Percentiles rank a stretch among this genome's conserved stretches.
Evolutionary conservation across 2,329 filamentous ascomycete genomes (phyloP).

Genomic region (Diaporthe sp.): DNA sequence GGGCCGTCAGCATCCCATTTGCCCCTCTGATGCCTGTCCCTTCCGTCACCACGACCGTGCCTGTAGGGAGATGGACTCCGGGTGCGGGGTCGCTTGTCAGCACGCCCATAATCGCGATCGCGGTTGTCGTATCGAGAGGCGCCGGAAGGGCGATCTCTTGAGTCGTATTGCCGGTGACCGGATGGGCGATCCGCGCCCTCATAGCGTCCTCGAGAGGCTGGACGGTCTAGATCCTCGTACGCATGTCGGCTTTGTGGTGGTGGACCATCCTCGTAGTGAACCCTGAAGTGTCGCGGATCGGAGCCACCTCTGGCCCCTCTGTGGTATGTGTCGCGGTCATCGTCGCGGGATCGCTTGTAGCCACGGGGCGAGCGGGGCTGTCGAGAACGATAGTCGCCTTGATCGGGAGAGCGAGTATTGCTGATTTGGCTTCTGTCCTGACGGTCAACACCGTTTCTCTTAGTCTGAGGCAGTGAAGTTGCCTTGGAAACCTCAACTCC

Average conservation of each 20-base stretch:
- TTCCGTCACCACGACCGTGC: conserved; percentile 42
- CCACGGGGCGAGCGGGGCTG: conserved; percentile 73
- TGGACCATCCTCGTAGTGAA: conserved; percentile 71
- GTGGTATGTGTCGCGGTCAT: conserved; percentile 68
- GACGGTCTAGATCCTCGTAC: conserved; percentile 61
- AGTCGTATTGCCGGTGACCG: conserved; percentile 36
- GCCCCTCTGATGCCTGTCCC: conserved; percentile 46
- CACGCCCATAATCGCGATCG: conserved; percentile 52
- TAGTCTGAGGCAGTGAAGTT: conserved; percentile 84
- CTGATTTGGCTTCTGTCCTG: conserved; percentile 82
- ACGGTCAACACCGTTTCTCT: conserved; percentile 91
- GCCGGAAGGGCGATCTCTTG: conserved; percentile 39
- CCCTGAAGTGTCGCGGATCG: conserved; percentile 71
- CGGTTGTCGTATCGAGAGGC: conserved; percentile 63
- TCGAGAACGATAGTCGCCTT: conserved; percentile 58
- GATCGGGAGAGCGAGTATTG: conserved; percentile 69
- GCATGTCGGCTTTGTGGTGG: conserved; percentile 60
- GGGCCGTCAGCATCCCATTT: conserved; percentile 44
- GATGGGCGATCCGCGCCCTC: conserved; percentile 68
- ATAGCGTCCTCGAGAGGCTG: conserved; percentile 53
- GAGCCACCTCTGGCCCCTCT: conserved; percentile 56
- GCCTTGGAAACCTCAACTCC: conserved; percentile 78
- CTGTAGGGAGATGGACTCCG: conserved; percentile 45
- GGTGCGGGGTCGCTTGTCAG: conserved; percentile 48
- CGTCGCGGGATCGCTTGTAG: conserved; percentile 76